Percentiles rank a stretch among this genome's conserved stretches.
These are phyloP conservation scores for Orbilia ellipsospora DNA, from an alignment of 2,329 filamentous ascomycete genomes.

Conservation along the genomic window DNA sequence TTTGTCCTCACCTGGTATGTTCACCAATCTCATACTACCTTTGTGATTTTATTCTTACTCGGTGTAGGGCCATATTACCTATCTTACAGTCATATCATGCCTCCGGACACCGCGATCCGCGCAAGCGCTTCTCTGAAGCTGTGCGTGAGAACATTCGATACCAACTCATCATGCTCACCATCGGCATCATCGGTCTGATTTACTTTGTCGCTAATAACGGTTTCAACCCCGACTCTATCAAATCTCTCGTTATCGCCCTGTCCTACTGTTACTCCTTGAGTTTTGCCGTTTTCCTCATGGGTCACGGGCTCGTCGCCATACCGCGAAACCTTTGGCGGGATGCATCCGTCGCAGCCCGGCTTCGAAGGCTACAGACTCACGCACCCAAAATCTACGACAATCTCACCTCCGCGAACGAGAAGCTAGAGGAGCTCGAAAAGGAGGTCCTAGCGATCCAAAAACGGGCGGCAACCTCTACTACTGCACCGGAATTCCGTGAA, in stretches of 20 bases:
- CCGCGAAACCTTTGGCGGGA: constrained; percentile 83
- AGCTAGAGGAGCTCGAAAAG: constrained; percentile 81
- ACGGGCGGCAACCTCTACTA: constrained; percentile 76
- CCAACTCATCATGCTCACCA: constrained; percentile 80
- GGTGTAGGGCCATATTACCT: constrained; percentile 73
- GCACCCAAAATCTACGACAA: constrained; percentile 87
- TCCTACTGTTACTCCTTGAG: constrained; percentile 94
- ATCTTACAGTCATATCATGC: constrained; percentile 95
- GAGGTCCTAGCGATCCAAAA: constrained; percentile 82
- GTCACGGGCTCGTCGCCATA: constrained; percentile 91
- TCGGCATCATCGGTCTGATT: constrained; percentile 76
- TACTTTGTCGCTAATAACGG: constrained; percentile 86
- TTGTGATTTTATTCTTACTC: constrained; percentile 27
- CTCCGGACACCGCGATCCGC: constrained; percentile 88
- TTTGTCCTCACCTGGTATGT: constrained; percentile 90
- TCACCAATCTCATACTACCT: neutral
- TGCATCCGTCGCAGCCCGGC: constrained; percentile 77
- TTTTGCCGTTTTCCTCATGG: constrained; percentile 96
- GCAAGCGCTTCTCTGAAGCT: constrained; percentile 83
- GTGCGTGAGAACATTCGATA: constrained; percentile 88
- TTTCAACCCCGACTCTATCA: constrained; percentile 77
- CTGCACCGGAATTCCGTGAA: constrained; percentile 79
- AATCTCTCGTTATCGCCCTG: constrained; percentile 88
- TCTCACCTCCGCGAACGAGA: constrained; percentile 83
- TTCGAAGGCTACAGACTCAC: constrained; percentile 79